These are phyloP conservation scores for Prunus dulcis DNA, from an alignment of 306 rosid genomes.

Conservation along the genomic window DNA sequence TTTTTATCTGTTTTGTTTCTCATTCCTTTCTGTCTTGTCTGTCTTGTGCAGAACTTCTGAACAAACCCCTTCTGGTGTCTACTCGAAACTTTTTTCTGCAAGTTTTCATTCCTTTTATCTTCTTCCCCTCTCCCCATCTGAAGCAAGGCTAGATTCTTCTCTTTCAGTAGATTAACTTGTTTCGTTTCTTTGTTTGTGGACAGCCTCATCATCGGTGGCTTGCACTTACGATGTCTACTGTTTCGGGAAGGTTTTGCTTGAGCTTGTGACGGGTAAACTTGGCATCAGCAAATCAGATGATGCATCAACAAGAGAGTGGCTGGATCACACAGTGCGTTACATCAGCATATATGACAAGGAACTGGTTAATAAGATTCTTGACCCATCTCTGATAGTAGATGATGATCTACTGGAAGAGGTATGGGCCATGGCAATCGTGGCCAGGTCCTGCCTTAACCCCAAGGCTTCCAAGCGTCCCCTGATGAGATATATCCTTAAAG, in stretches of 20 bases:
- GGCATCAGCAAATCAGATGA: constrained; percentile 68
- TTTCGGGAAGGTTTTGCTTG: constrained; percentile 83
- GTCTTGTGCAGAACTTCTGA: constrained; percentile 59
- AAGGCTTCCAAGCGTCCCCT: constrained; percentile 83
- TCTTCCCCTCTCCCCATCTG: neutral
- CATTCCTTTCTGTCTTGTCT: neutral
- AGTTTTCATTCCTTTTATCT: neutral
- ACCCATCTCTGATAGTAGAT: constrained; percentile 73
- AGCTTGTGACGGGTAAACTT: constrained; percentile 84
- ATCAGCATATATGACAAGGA: constrained; percentile 72
- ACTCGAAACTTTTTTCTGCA: neutral
- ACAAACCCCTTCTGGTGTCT: constrained; percentile 53
- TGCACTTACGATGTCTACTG: constrained; percentile 73
- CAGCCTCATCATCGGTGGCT: constrained; percentile 57
- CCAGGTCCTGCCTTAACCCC: constrained; percentile 88
- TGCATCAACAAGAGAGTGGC: constrained; percentile 64
- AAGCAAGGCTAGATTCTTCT: neutral
- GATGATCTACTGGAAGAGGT: constrained; percentile 93
- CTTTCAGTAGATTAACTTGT: neutral
- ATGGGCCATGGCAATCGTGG: constrained; percentile 94
- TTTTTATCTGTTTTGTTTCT: neutral
- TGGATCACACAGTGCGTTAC: constrained; percentile 56
- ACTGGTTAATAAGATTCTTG: constrained; percentile 59
- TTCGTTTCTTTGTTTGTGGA: constrained; percentile 24
- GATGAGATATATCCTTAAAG: constrained; percentile 78